Evolutionary conservation across 169 alveolate genomes (phyloP).

Genomic region (Babesia ovis): DNA sequence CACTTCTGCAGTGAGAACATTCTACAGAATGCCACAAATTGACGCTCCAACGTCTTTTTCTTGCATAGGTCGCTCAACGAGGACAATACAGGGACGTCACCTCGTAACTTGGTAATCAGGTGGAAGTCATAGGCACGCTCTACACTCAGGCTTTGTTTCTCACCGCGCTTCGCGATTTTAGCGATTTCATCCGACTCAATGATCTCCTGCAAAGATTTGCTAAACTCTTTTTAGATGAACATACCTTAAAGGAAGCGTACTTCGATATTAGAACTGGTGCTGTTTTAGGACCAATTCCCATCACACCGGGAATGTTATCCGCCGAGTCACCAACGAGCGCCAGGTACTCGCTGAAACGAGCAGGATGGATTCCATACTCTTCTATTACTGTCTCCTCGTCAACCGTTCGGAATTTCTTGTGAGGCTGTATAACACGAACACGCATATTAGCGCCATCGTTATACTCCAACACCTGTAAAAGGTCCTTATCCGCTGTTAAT

Average conservation of each 20-base stretch:
- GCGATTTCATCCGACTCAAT: constrained; percentile 63
- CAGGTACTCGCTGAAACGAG: constrained; percentile 72
- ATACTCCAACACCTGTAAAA: constrained; percentile 67
- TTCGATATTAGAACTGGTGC: constrained; percentile 73
- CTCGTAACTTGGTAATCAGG: constrained; percentile 46
- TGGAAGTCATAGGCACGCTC: constrained; percentile 68
- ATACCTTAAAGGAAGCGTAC: constrained; percentile 65
- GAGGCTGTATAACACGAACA: constrained; percentile 75
- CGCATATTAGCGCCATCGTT: constrained; percentile 63
- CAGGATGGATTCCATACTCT: constrained; percentile 72
- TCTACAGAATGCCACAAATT: constrained; percentile 44
- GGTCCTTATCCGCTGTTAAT: constrained; percentile 78
- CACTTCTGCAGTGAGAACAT: constrained; percentile 61
- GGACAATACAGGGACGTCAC: constrained; percentile 51
- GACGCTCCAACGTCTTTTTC: constrained; percentile 50
- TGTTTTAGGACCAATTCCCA: constrained; percentile 79
- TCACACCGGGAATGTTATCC: constrained; percentile 77
- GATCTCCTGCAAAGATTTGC: constrained; percentile 47
- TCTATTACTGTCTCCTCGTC: constrained; percentile 60
- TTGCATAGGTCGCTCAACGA: constrained; percentile 43
- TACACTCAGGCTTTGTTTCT: constrained; percentile 59
- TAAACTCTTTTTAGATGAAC: not conserved
- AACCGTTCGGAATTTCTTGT: constrained; percentile 73
- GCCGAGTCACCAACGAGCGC: constrained; percentile 78
- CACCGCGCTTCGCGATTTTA: constrained; percentile 52